phyloP scores from a whole-genome alignment of 1,139 yeast genomes.

The Petasospora fabianii region DNA sequence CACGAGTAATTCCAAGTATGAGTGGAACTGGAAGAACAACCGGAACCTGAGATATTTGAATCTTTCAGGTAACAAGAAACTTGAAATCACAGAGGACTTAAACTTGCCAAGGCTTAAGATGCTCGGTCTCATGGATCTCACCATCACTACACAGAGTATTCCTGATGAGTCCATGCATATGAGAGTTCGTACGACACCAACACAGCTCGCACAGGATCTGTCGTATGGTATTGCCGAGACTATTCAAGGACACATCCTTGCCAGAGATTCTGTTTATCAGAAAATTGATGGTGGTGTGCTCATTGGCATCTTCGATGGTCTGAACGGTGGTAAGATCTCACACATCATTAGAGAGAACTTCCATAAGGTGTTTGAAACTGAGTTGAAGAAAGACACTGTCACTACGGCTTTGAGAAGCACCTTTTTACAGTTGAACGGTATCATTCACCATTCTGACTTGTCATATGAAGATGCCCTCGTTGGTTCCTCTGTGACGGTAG shows the following conservation, averaged over 20 bases:
- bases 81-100: constrained; percentile 84
- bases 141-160: constrained; percentile 72
- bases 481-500: constrained; percentile 85
- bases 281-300: constrained; percentile 81
- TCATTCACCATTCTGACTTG: constrained; percentile 53
- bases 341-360: constrained; percentile 71
- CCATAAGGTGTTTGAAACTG: constrained; percentile 59
- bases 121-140: constrained; percentile 91
- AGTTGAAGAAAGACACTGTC: constrained; percentile 50
- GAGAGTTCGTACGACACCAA: constrained; percentile 91
- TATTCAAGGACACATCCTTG: constrained; percentile 68
- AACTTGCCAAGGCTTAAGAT: constrained; percentile 67
- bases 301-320: constrained; percentile 86
- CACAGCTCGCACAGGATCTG: constrained; percentile 64
- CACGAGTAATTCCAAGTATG: constrained; percentile 91
- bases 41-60: constrained; percentile 72
- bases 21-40: constrained; percentile 97
- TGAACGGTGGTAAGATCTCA: constrained; percentile 70
- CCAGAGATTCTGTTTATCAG: constrained; percentile 83
- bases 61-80: constrained; percentile 87
- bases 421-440: constrained; percentile 75
- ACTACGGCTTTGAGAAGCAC: constrained; percentile 75
- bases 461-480: constrained; percentile 65
- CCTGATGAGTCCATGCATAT: constrained; percentile 85
- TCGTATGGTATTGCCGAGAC: constrained; percentile 92